A percentile compares a stretch with the other conserved stretches of the same genome.
phyloP scores from a whole-genome alignment of 306 rosid species.

The Lablab purpureus region DNA sequence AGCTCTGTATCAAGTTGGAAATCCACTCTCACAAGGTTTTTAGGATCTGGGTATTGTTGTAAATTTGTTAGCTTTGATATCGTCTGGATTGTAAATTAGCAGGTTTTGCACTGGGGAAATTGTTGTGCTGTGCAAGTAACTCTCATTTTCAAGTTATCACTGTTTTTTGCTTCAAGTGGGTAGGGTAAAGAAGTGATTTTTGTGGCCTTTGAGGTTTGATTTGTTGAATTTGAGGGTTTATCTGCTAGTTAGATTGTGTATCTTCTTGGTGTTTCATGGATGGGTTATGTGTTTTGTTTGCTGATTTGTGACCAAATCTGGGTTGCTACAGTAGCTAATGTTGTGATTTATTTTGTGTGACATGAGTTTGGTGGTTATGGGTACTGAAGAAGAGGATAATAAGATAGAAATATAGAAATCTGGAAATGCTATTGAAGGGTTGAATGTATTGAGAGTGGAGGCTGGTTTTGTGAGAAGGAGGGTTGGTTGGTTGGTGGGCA shows the following conservation, averaged over 20 bases:
- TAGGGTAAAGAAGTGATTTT: slow-evolving; percentile 52
- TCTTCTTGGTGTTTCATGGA: slow-evolving; percentile 36
- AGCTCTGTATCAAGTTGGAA: slow-evolving; percentile 45
- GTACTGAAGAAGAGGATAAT: slow-evolving; percentile 50
- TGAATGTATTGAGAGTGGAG: slow-evolving; percentile 58
- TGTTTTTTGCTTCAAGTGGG: slow-evolving; percentile 42
- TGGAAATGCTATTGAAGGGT: slow-evolving; percentile 53
- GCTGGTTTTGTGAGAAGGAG: slow-evolving; percentile 56
- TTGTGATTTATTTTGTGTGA: slow-evolving; percentile 36
- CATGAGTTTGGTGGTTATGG: slow-evolving; percentile 39
- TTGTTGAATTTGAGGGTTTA: slow-evolving; percentile 43
- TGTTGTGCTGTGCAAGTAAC: slow-evolving; percentile 43
- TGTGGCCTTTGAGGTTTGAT: slow-evolving; percentile 53
- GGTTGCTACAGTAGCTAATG: slow-evolving; percentile 35
- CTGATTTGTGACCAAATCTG: slow-evolving; percentile 46
- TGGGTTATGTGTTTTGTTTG: slow-evolving; percentile 45
- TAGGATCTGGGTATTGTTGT: slow-evolving; percentile 45
- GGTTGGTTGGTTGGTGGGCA: slow-evolving; percentile 46
- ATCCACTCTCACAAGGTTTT: slow-evolving; percentile 39
- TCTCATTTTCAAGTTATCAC: slow-evolving; percentile 46
- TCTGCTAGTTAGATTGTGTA: slow-evolving; percentile 15
- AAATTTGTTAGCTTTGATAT: slow-evolving; percentile 25
- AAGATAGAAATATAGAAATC: slow-evolving; percentile 30
- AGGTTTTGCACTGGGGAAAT: slow-evolving; percentile 36
- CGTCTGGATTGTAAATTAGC: slow-evolving; percentile 32